phyloP scores from a whole-genome alignment of 306 rosid species.

The Pyrus bretschneideri region DNA sequence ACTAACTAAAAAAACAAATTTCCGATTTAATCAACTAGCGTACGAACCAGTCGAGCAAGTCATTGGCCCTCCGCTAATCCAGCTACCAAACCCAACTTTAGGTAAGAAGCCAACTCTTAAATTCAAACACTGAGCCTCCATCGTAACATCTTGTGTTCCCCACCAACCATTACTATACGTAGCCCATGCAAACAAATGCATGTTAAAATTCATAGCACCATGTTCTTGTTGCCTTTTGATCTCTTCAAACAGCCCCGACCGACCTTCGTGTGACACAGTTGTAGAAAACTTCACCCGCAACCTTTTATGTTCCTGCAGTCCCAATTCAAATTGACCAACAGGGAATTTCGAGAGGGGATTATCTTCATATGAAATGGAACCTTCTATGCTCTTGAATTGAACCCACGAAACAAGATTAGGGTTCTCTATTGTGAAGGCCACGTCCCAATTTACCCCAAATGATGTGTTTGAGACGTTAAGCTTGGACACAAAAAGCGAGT shows the following conservation, averaged over 20 bases:
- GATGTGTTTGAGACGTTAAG: not conserved
- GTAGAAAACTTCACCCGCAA: not conserved
- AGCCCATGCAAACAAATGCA: not conserved
- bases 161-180: not conserved
- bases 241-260: not conserved
- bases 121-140: not conserved
- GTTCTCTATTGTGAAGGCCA: not conserved
- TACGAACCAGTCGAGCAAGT: not conserved
- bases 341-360: not conserved
- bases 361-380: not conserved
- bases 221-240: not conserved
- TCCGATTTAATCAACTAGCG: not conserved
- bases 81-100: not conserved
- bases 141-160: not conserved
- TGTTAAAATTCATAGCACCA: not conserved
- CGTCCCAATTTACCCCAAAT: not conserved
- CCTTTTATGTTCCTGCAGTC: not conserved
- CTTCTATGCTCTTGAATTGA: not conserved
- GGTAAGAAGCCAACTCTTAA: not conserved
- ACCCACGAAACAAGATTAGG: not conserved
- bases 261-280: not conserved
- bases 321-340: not conserved
- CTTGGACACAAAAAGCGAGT: not conserved
- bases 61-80: not conserved
- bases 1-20: not conserved